Evolutionary conservation across 2,329 filamentous ascomycete species (phyloP).

Genomic region (Fusarium nurragi): DNA sequence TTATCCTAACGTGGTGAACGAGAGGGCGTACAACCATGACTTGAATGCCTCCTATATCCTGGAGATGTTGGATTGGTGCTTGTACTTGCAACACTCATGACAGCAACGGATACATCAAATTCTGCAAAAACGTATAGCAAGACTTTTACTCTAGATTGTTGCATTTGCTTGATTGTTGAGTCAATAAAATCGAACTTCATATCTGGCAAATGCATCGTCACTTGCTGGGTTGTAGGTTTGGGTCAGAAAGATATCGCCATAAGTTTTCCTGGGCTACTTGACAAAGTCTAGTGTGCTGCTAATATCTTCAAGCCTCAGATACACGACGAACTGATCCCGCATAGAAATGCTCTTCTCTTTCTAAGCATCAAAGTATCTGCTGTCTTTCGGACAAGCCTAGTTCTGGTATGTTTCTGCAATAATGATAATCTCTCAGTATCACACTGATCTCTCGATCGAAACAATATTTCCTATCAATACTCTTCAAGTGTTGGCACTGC

Average conservation of each 20-base stretch:
- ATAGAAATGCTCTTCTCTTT: not conserved
- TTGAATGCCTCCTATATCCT: not conserved
- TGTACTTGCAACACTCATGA: not conserved
- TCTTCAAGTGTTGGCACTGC: too few relatives aligned
- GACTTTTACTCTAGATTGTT: not conserved
- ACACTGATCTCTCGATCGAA: too few relatives aligned
- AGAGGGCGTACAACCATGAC: not conserved
- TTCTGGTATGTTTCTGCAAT: too few relatives aligned
- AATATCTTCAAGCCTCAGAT: not conserved
- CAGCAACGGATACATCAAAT: not conserved
- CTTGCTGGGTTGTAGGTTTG: not conserved
- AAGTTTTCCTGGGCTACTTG: not conserved
- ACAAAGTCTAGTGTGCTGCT: not conserved
- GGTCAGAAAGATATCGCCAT: not conserved
- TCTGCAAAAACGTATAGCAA: not conserved
- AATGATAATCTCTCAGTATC: too few relatives aligned
- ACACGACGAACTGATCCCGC: not conserved
- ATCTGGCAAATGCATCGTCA: not conserved
- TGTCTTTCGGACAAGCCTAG: not conserved
- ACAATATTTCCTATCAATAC: too few relatives aligned
- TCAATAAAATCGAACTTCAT: too few relatives aligned
- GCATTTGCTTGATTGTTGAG: not conserved
- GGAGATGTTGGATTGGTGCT: not conserved
- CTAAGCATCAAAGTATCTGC: not conserved
- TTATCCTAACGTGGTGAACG: not conserved